Percentiles rank a stretch among this genome's conserved stretches.
phyloP scores from a whole-genome alignment of 2,329 filamentous ascomycete genomes.

The Calonectria henricotiae region DNA sequence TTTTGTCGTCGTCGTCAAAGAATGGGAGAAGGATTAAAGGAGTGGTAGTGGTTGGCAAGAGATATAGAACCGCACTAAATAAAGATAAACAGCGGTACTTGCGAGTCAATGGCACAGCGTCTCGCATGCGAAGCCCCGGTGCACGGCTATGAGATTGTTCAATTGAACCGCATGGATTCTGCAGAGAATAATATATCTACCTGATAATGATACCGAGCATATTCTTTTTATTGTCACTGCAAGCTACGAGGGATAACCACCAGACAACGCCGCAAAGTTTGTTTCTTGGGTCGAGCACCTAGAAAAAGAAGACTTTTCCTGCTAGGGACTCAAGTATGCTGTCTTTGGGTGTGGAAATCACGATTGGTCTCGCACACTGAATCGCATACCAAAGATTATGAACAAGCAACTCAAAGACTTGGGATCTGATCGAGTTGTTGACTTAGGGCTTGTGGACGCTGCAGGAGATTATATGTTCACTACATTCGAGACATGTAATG shows the following conservation, averaged over 20 bases:
- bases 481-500: neutral
- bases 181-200: neutral
- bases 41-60: constrained; percentile 16
- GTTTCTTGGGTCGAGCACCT: neutral
- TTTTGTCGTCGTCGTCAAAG: neutral
- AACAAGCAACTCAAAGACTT: neutral
- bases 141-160: neutral
- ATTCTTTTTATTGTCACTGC: neutral
- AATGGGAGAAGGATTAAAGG: neutral
- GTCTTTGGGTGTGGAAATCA: constrained; percentile 2
- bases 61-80: neutral
- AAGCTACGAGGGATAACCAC: constrained; percentile 4
- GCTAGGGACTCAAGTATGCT: neutral
- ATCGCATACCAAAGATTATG: neutral
- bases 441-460: neutral
- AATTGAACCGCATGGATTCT: neutral
- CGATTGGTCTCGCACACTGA: neutral
- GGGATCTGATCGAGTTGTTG: neutral
- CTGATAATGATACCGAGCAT: neutral
- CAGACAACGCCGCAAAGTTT: constrained; percentile 1
- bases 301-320: neutral
- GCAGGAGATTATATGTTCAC: constrained; percentile 3
- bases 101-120: constrained; percentile 3
- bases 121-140: constrained; percentile 3
- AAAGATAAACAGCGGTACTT: neutral